phyloP scores from a whole-genome alignment of 1,139 yeast genomes.

The Lipomyces yarrowii region DNA sequence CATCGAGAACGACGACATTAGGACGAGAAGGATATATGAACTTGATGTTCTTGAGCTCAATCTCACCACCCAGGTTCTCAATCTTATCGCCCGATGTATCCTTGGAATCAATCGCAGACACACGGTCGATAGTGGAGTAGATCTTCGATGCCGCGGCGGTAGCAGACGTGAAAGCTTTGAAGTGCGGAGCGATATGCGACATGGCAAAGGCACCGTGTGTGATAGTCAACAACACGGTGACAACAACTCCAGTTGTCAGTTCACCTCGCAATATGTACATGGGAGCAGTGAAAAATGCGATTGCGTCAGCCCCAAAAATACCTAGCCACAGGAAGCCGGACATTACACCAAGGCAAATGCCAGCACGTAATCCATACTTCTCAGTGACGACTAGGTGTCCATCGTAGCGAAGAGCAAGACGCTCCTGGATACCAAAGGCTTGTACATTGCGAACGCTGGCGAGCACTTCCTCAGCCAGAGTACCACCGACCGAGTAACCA shows the following conservation, averaged over 20 bases:
- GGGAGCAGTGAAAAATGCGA: constrained; percentile 50
- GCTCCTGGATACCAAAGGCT: constrained; percentile 49
- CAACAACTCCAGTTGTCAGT: constrained; percentile 30
- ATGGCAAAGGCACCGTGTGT: constrained; percentile 47
- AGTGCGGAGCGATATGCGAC: constrained; percentile 48
- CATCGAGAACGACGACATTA: constrained; percentile 65
- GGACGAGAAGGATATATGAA: constrained; percentile 90
- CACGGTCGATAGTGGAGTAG: constrained; percentile 50
- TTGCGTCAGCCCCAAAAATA: constrained; percentile 38
- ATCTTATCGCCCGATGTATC: constrained; percentile 43
- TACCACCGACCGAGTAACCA: constrained; percentile 45
- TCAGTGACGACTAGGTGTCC: constrained; percentile 39
- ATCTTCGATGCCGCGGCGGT: constrained; percentile 48
- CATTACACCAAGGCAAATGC: constrained; percentile 42
- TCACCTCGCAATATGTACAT: constrained; percentile 31
- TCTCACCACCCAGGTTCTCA: constrained; percentile 48
- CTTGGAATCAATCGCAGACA: constrained; percentile 45
- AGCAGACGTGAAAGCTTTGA: constrained; percentile 47
- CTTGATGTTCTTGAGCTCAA: constrained; percentile 65
- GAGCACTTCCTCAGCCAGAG: constrained; percentile 50
- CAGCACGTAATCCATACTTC: constrained; percentile 39
- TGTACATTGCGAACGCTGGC: constrained; percentile 48
- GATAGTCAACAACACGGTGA: constrained; percentile 36
- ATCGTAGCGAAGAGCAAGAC: constrained; percentile 44
- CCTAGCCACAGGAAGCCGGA: constrained; percentile 36